Evolutionary conservation across 306 rosid species (phyloP), one percentile per base, ranked within the genome.

Genomic region (Lablab purpureus): DNA sequence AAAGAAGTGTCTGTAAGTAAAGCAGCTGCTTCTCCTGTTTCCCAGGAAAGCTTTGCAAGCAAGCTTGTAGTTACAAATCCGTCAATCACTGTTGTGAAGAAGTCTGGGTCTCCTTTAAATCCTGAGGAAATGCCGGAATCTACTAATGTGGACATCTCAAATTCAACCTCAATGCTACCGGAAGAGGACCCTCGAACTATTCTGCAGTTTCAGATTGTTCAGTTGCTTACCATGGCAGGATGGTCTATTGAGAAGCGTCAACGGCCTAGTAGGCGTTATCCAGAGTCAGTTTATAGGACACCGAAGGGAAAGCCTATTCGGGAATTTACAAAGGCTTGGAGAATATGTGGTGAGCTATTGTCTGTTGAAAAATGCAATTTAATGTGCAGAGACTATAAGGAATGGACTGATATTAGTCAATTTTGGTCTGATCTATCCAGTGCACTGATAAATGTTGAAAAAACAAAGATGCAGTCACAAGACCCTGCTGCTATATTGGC

Each of bases 291-390:
- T 72, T 95, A 95, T 81, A 82, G 73, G 80, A 87, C 97, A 56
- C 99, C 99, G n/a, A 71, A 87, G 75, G 97, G 99, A 78, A 90
- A 84, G 84, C 46, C 75, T 47, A 23, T 96, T 66, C 93, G 97
- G 79, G 98, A 93, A 55, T 88, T 96, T 75, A 77, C 91, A 66
- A 96, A 87, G 79, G 99, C 87, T 84, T 96, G 99, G 99, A 85
- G 88, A 86, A 55, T 88, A 79, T 93, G 94, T 67, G 98, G 99
- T 58, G 89, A 93, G 73, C 81, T 80, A 81, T 84, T 93, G 83
- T 85, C 86, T 84, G 88, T 82, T 62, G 87, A 87, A 83, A 75
- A 78, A 6, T 71, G 76, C 77, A 84, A 73, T 71, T 82, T 78
- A 21, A 23, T 81, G 49, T 80, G 52, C 73, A 84, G 84, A 82